Base-by-base conservation (phyloP, 2,329 filamentous ascomycete genomes). In the Aspergillus quadrilineatus region DNA sequence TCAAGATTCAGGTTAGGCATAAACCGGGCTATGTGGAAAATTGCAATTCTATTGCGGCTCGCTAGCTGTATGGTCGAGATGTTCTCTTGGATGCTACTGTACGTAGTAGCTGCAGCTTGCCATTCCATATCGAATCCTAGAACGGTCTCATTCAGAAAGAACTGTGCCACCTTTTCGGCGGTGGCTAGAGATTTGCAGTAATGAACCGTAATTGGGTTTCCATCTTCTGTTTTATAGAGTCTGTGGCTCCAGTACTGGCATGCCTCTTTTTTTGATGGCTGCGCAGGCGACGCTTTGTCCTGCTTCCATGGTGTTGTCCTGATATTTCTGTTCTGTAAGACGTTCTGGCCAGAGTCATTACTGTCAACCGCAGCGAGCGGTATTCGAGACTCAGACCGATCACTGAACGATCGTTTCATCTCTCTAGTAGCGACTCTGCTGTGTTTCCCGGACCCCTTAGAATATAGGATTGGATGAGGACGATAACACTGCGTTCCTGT, bases 51-150 rank as follows among this genome's bases (percentile, higher is more conserved):
- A 59, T 87, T 84, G 43, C 89, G 83, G 58, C 85, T 89, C 1
- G 92, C 90, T 22, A 97, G 72, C 72, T 97, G 93, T 43, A 97
- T 87, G 37, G 97, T 74, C 0, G 89, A 92, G 6, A 95, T 83
- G 59, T 92, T 90, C 50, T 82, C 78, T 61, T 89, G 87, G 4
- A 86, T 74, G 3, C 80, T 78, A 2, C 79, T 70, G 6, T 61
- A 65, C 17, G 70, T 78, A 5, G 68, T 75, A 0, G 84, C 79
- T 5, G 81, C 76, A 1, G 78, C 62, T 51, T 85, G 80, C 92
- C 93, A 97, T 75, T 97, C 93, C 60, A 97, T 81, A 67, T 97
- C 92, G 59, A 97, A 91, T 0, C 92, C 92, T n/a, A 97, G 70
- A 2, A 95, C 74, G 39, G 84, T 79, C 66, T 94, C 85, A 28